Base-by-base conservation (phyloP, 257 asterid genomes). In the Oldenlandia corymbosa region DNA sequence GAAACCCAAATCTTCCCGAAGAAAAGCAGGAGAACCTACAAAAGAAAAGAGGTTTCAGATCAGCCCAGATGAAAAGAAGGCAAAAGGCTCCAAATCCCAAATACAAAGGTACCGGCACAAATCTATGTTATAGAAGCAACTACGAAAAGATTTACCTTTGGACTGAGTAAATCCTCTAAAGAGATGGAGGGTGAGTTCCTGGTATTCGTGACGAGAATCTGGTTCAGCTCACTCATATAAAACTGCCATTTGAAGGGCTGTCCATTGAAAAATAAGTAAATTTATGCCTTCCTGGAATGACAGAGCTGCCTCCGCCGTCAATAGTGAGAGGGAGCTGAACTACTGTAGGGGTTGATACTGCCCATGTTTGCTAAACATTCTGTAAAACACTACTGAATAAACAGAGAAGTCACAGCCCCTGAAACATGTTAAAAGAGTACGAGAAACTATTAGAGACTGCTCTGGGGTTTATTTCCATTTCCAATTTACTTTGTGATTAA, bases 141-240 rank as follows among this genome's bases (percentile, higher is more conserved):
- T n/a, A 16, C 1, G 4, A 9, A 45, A 45, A 0, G 20, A n/a
- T 0, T 16, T 24, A 84, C 96, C 88, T 75, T 71, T 81, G 39
- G 94, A 85, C 60, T 73, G 81, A 28, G 88, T 64, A 27, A 90
- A 71, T 27, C 72, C 75, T 24, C 75, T 58, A 60, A 80, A 81
- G 20, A 85, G 72, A 1, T 56, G 62, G 11, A 37, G 10, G 52
- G 63, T 68, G 39, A 90, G 82, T 55, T 85, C 79, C 57, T 70
- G 77, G 26, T 90, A 60, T 60, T 75, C 84, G 66, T 75, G 75
- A 31, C 42, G 58, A 56, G 95, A 70, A 51, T 78, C 81, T 6
- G 74, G 89, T 55, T 94, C 94, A 5, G 94, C 94, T 88, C 90
- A 87, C 71, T 83, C 80, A 65, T 85, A 80, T 61, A 79, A 83